Percentiles rank a stretch among this genome's conserved stretches.
Conservation (phyloP, 2,329 filamentous ascomycete genomes). For the Westerdykella aurantiaca region DNA sequence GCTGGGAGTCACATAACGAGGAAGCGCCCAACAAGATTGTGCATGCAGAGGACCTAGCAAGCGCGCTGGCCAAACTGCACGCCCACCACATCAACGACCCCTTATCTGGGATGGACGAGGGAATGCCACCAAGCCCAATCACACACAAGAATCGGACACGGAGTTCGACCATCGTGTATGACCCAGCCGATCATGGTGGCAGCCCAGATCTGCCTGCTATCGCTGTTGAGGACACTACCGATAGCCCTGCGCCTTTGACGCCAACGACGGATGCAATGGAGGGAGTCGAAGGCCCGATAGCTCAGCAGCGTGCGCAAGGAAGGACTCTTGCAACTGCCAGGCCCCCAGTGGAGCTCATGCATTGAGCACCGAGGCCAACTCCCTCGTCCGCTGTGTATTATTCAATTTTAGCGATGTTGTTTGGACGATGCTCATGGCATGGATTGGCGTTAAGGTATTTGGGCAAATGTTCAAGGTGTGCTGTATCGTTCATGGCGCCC, state of each 20-base stretch:
- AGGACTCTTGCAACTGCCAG: slow-evolving; percentile 30
- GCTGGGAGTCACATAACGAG: slow-evolving; percentile 59
- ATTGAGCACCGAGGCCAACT: slow-evolving; percentile 7
- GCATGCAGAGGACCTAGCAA: slow-evolving; percentile 56
- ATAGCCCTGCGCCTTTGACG: slow-evolving; percentile 42
- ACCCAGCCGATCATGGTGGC: slow-evolving; percentile 57
- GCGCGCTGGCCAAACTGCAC: slow-evolving; percentile 51
- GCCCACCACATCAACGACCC: slow-evolving; percentile 29
- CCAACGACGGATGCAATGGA: slow-evolving; percentile 41
- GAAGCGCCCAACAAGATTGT: slow-evolving; percentile 62
- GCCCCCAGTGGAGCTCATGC: slow-evolving; percentile 39
- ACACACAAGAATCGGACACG: slow-evolving; percentile 38
- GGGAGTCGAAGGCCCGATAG: slow-evolving; percentile 32
- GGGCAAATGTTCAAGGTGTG: no score
- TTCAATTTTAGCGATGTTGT: not conserved
- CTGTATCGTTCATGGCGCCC: no score
- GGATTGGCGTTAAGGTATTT: slow-evolving; percentile 18
- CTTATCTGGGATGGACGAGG: slow-evolving; percentile 22
- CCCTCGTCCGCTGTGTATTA: not conserved
- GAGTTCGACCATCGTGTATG: slow-evolving; percentile 57
- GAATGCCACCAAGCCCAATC: slow-evolving; percentile 13
- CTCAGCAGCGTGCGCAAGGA: slow-evolving; percentile 30
- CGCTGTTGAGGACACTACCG: slow-evolving; percentile 57
- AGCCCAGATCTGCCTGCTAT: slow-evolving; percentile 57
- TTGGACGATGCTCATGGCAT: slow-evolving; percentile 8